Conservation (phyloP, 306 rosid genomes). For the Lathyrus oleraceus region DNA sequence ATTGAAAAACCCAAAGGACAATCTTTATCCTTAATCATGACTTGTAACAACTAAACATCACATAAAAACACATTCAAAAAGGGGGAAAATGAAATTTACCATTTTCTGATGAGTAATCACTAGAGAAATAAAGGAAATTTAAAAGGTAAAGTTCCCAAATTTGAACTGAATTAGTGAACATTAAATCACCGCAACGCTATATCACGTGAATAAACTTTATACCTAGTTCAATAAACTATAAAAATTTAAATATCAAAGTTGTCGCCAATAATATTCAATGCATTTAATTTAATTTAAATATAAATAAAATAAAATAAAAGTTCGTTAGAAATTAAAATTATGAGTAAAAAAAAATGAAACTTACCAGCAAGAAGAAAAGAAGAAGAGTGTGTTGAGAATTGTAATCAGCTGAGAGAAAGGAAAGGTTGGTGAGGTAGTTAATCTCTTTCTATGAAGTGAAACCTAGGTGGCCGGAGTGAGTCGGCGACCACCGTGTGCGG, state of each 20-base stretch:
- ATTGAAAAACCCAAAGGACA: conserved; percentile 20
- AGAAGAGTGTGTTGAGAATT: conserved; percentile 21
- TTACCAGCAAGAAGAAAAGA: conserved; percentile 25
- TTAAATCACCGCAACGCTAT: conserved; percentile 21
- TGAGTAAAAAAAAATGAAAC: background rate
- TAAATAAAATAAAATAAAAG: background rate
- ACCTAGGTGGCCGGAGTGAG: conserved; percentile 22
- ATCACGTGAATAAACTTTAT: conserved; percentile 14
- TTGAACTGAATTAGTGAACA: conserved; percentile 12
- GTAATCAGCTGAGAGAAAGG: conserved; percentile 28
- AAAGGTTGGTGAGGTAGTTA: background rate
- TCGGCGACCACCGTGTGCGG: conserved; percentile 35
- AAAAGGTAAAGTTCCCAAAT: conserved; percentile 13
- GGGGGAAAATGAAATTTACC: background rate
- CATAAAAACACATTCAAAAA: background rate
- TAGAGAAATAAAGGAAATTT: conserved; percentile 1
- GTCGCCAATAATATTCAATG: conserved; percentile 4
- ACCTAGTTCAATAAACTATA: conserved; percentile 3
- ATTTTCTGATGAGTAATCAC: conserved; percentile 11
- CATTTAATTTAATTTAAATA: background rate
- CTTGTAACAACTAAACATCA: conserved; percentile 3
- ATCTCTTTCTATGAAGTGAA: background rate
- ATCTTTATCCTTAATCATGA: background rate
- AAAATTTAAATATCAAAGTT: background rate
- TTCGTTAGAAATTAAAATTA: background rate